Base-by-base conservation (phyloP, 2,329 filamentous ascomycete species). In the Ophiocordyceps camponoti-floridani region DNA sequence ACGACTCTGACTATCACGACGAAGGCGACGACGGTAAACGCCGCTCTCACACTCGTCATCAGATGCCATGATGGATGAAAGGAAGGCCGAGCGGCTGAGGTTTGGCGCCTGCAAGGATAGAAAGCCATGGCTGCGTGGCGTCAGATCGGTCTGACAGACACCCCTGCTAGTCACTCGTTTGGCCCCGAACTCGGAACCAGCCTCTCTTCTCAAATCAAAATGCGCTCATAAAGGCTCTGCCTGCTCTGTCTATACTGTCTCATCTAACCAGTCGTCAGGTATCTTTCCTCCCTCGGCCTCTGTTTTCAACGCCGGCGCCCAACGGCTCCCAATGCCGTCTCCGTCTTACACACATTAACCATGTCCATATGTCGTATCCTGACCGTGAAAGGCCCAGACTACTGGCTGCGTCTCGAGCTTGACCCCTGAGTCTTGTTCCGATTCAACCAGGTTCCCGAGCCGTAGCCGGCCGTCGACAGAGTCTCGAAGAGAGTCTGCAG, bases 401-500 rank as follows among this genome's bases (percentile, higher is more conserved):
- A 38, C 7, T 16, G 35, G 18, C 10, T 10, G 35, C 10, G 9
- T 9, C 9, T 16, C 10, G 23, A 27, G 23, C 14, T 18, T 14
- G 12, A 2, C 19, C 10, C 40, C 18, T 41, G 19, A 7, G 40
- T 19, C 19, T 38, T 16, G 11, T 16, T 38, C 9, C 35, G 35
- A 16, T 16, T 38, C 16, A 16, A 38, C 35, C 35, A 41, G 6
- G 19, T 27, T 9, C 19, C 40, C 18, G 40, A 23, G 40, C 23
- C 12, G 16, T 41, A 23, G 7, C 40, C 40, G 2, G 4, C 40
- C 5, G 9, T 27, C 11, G 35, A 38, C 2, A 38, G 35, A 11
- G n/a, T 13, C 16, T 49, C 49, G 18, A 57, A 53, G 14, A 57
- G 46, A 40, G 48, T 47, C 35, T 48, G 44, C 19, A 56, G 43